These are phyloP conservation scores for Coemansia javaensis DNA, from an alignment of 192 early-diverging fungal species.

Conservation along the genomic window DNA sequence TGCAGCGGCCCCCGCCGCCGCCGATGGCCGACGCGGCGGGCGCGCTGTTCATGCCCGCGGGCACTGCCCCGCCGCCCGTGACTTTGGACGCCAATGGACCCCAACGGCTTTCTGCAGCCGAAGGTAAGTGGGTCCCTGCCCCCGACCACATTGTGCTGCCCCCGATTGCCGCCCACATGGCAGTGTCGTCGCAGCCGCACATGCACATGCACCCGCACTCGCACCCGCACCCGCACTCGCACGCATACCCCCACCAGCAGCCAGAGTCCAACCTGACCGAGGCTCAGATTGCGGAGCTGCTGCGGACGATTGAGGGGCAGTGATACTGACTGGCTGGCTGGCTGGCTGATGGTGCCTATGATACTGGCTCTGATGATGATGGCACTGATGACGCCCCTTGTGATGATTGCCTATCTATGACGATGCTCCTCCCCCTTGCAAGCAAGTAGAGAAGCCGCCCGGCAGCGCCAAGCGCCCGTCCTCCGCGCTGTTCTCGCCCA, in stretches of 20 bases:
- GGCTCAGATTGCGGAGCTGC: no score
- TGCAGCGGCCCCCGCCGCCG: not conserved
- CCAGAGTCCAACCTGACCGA: no score
- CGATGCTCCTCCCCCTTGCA: slow-evolving; percentile 1
- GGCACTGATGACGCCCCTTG: slow-evolving; percentile 1
- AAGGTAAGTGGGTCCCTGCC: not conserved
- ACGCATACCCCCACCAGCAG: no score
- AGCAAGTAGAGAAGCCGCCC: slow-evolving; percentile 3
- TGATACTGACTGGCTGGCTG: no score
- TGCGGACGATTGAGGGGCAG: not conserved
- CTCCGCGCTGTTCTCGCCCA: slow-evolving; percentile 44
- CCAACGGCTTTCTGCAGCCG: slow-evolving; percentile 10
- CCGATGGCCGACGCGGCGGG: slow-evolving; percentile 17
- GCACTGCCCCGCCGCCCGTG: no score
- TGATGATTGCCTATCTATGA: no score
- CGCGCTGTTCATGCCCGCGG: slow-evolving; percentile 43
- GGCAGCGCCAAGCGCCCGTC: slow-evolving; percentile 40
- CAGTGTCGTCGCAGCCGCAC: not conserved
- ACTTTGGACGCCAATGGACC: no score
- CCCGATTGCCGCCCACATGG: not conserved
- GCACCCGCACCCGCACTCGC: no score
- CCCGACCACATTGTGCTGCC: not conserved
- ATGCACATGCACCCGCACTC: no score
- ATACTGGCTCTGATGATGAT: no score
- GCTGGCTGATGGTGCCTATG: no score